Conservation (phyloP, 805 yeast species). For the Kluyveromyces siamensis region DNA sequence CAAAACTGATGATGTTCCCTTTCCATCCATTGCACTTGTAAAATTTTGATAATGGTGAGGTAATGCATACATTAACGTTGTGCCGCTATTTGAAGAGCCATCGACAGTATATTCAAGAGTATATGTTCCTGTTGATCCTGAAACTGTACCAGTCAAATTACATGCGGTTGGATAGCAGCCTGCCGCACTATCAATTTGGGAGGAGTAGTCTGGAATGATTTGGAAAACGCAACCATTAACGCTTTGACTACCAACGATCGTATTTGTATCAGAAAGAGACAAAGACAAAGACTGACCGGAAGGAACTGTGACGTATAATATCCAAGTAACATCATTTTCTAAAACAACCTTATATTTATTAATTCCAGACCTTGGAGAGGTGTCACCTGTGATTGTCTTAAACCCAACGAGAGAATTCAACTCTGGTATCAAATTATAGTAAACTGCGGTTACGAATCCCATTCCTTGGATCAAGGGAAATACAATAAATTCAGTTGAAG, state of each 20-base stretch:
- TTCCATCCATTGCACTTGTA: constrained; percentile 20
- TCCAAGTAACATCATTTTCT: constrained; percentile 53
- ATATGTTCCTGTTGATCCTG: constrained; percentile 33
- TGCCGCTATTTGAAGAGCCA: constrained; percentile 40
- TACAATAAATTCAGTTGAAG: constrained; percentile 32
- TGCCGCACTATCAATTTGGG: constrained; percentile 48
- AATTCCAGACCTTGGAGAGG: constrained; percentile 33
- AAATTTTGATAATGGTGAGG: constrained; percentile 56
- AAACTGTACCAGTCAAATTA: constrained; percentile 34
- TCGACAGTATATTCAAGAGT: constrained; percentile 33
- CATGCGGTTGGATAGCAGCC: constrained; percentile 51
- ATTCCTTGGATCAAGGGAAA: constrained; percentile 70
- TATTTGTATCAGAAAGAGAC: constrained; percentile 10
- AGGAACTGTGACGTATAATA: constrained; percentile 51
- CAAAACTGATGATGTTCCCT: constrained; percentile 19
- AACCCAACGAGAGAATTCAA: constrained; percentile 61
- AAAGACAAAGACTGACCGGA: constrained; percentile 27
- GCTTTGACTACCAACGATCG: constrained; percentile 11
- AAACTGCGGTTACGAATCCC: constrained; percentile 70
- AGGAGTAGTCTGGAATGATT: constrained; percentile 41
- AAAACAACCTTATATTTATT: constrained; percentile 48
- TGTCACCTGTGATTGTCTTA: constrained; percentile 35
- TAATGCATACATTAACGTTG: constrained; percentile 47
- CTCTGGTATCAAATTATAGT: constrained; percentile 43
- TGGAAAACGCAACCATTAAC: constrained; percentile 47